A percentile compares a stretch with the other conserved stretches of the same genome.
phyloP scores from a whole-genome alignment of 1,139 yeast genomes.

The Geotrichum restrictum region DNA sequence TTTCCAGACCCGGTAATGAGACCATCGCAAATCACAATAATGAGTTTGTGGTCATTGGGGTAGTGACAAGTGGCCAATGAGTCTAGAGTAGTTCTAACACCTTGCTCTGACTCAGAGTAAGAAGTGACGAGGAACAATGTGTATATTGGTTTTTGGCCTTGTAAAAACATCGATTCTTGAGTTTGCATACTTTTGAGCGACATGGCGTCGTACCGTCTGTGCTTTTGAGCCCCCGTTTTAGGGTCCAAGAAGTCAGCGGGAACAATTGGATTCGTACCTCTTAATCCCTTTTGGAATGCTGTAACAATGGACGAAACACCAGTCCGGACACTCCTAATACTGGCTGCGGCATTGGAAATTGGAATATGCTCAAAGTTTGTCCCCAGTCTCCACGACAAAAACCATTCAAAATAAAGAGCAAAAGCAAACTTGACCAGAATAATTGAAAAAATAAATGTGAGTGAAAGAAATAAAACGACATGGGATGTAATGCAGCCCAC shows the following conservation, averaged over 20 bases:
- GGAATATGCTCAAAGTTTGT: conserved; percentile 18
- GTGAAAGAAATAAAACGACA: conserved; percentile 62
- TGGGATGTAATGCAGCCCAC: conserved; percentile 81
- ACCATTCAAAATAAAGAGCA: conserved; percentile 83
- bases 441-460: conserved; percentile 71
- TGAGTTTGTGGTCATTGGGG: conserved; percentile 32
- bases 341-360: conserved; percentile 14
- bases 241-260: neutral
- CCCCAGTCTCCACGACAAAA: conserved; percentile 34
- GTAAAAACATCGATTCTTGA: conserved; percentile 1
- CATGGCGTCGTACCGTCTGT: neutral
- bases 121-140: conserved; percentile 38
- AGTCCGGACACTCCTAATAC: conserved; percentile 10
- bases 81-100: conserved; percentile 34
- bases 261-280: neutral
- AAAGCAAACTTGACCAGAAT: conserved; percentile 66
- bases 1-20: conserved; percentile 34
- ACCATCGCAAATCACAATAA: conserved; percentile 38
- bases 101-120: conserved; percentile 36
- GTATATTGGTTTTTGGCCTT: conserved; percentile 44
- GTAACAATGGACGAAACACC: conserved; percentile 10
- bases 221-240: neutral
- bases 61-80: conserved; percentile 34
- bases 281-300: conserved; percentile 1
- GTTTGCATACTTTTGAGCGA: neutral